Base-by-base conservation (phyloP, 169 alveolate species). In the Eimeria necatrix region DNA sequence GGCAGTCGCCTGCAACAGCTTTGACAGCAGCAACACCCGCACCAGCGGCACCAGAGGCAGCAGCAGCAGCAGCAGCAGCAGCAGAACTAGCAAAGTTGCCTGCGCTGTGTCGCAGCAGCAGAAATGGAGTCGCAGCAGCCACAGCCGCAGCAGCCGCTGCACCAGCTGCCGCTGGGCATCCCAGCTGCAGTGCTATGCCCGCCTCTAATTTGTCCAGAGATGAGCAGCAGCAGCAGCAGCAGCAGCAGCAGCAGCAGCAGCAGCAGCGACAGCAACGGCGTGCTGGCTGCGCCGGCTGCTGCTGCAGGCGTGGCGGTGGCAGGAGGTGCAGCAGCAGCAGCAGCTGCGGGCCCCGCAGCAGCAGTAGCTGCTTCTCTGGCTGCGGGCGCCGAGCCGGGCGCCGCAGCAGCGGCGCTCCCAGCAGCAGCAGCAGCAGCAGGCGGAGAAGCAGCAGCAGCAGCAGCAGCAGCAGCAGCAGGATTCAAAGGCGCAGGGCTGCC, bases 221-320 rank as follows among this genome's bases (percentile, higher is more conserved):
- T 64, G 16, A n/a, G 76, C 76, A 20, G 41, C 76, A 64, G 76
- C 76, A 64, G 76, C 76, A 64, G 76, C 76, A 64, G 61, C 61
- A 53, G 61, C 61, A 53, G 61, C 61, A 53, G 61, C 61, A 53
- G 61, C 12, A n/a, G n/a, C n/a, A n/a, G n/a, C n/a, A n/a, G n/a
- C n/a, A n/a, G n/a, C n/a, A n/a, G n/a, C n/a, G n/a, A n/a, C n/a
- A n/a, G n/a, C n/a, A n/a, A n/a, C n/a, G n/a, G n/a, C n/a, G n/a
- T n/a, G n/a, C n/a, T n/a, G n/a, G n/a, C n/a, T n/a, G n/a, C n/a
- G n/a, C n/a, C n/a, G n/a, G n/a, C n/a, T n/a, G n/a, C n/a, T n/a
- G n/a, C n/a, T n/a, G n/a, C n/a, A n/a, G n/a, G n/a, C n/a, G n/a
- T n/a, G n/a, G n/a, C n/a, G n/a, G n/a, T n/a, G n/a, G n/a, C n/a